Base-by-base conservation (phyloP, 164 flowering plant genomes). In the Saururus chinensis region DNA sequence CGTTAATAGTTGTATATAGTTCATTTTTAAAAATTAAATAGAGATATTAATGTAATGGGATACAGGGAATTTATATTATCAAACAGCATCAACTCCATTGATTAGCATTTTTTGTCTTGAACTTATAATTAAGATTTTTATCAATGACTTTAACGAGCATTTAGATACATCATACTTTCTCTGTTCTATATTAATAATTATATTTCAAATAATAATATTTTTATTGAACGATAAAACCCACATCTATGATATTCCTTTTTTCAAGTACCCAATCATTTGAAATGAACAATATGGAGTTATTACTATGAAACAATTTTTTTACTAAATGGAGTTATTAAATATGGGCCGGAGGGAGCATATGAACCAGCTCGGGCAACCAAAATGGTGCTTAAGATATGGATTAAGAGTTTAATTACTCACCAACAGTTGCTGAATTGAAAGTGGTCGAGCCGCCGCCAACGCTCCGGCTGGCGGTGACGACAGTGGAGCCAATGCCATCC, bases 341-440 rank as follows among this genome's bases (percentile, higher is more conserved):
- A n/a, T n/a, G n/a, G n/a, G n/a, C n/a, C n/a, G n/a, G n/a, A 14
- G 9, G 52, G 4, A 2, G 9, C 4, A 49, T 14, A 49, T 14
- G 19, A 2, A 14, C 3, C n/a, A 14, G 52, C 19, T 9, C 9
- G 52, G 19, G 0, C 11, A 53, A n/a, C 19, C 56, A 22, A 53
- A 21, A 54, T 19, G 19, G 19, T 19, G 24, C 7, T 54, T 5
- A 11, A 21, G 9, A 21, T 21, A 55, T 0, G 16, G 37, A 55
- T 8, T 16, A 24, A 55, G 2, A 7, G 5, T 12, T 4, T 21
- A 54, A 22, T 54, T 53, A 65, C 77, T 72, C 70, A 87, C 95
- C 90, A 66, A 82, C 74, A 57, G 95, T 85, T 0, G 95, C 95
- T 0, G 90, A 76, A 0, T 81, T 70, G 45, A 80, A 87, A 40